Evolutionary conservation across 495 filamentous ascomycete species (phyloP), one percentile per base, ranked within the genome.

Genomic region (Aspergillus avenaceus): DNA sequence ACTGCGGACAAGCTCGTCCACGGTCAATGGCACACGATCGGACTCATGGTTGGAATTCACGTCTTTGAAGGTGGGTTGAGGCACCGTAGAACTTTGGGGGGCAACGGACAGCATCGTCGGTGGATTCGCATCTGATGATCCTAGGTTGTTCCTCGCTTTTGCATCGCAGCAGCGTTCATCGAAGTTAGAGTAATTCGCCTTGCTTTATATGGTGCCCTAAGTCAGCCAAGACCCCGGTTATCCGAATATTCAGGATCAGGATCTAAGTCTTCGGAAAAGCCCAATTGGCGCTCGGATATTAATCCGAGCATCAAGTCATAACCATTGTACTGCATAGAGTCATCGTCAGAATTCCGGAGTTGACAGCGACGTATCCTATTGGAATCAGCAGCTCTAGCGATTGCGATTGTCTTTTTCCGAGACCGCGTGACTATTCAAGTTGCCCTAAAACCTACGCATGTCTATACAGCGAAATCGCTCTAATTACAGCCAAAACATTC

Each of bases 1-100:
- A 16, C 60, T 53, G 28, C 64, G 56, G 27, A 69, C 54, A 26
- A 69, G 56, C 41, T 67, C 63, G 38, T 69, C 61, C 22, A 67
- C 52, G 6, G 60, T 63, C 26, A 53, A 19, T 14, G 54, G 51
- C 16, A 53, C 54, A 4, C 25, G 16, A 12, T 46, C 41, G 5
- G 43, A n/a, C 13, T 27, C 31, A 16, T 41, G 11, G 5, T 40
- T 13, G 13, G 14, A 11, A 13, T 32, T 8, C 27, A 32, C 45
- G 27, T 49, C 49, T 31, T 55, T 47, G 12, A 23, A 32, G 21
- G 43, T 11, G 9, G 38, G 29, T 16, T 44, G 36, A 18, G 44
- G 43, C 16, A 54, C 14, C n/a, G 48, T 41, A 32, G 51, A 44
- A 37, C 42, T 19, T 22, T 55, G 50, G 12, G 52, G 41, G 25